Conservation (phyloP, 306 rosid genomes). For the Cyclanthera cordifolia region DNA sequence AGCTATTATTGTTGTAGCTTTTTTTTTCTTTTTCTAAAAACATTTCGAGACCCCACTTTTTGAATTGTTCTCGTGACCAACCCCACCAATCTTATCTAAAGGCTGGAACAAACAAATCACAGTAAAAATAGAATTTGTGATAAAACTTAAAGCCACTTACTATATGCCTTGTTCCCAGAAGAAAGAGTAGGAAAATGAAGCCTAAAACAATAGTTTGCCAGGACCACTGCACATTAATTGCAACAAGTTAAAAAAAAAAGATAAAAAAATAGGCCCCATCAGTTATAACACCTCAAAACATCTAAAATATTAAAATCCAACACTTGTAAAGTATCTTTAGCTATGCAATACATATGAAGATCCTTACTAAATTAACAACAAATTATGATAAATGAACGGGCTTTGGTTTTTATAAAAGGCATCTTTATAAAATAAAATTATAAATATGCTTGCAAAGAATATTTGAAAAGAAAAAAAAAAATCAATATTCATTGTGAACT, state of each 20-base stretch:
- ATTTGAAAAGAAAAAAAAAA: not conserved
- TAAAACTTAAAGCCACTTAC: conserved; percentile 35
- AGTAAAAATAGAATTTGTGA: not conserved
- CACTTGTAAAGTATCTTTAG: not conserved
- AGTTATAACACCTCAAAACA: not conserved
- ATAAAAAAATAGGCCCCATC: not conserved
- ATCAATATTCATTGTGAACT: not conserved
- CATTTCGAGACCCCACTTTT: too few relatives aligned
- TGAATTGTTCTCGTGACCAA: too few relatives aligned
- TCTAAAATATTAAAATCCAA: not conserved
- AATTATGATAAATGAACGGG: not conserved
- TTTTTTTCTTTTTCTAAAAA: too few relatives aligned
- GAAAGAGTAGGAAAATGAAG: conserved; percentile 45
- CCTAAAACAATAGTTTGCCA: conserved; percentile 82
- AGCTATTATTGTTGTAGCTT: not conserved
- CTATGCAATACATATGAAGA: not conserved
- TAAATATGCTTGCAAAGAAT: not conserved
- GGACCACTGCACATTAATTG: conserved; percentile 70
- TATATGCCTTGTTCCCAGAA: conserved; percentile 60
- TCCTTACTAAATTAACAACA: not conserved
- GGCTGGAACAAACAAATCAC: not conserved
- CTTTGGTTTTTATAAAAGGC: not conserved
- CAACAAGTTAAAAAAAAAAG: not conserved
- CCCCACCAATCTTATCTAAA: too few relatives aligned
- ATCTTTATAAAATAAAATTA: not conserved